These are phyloP conservation scores for Lupinus albus DNA, from an alignment of 306 rosid species.

Conservation along the genomic window DNA sequence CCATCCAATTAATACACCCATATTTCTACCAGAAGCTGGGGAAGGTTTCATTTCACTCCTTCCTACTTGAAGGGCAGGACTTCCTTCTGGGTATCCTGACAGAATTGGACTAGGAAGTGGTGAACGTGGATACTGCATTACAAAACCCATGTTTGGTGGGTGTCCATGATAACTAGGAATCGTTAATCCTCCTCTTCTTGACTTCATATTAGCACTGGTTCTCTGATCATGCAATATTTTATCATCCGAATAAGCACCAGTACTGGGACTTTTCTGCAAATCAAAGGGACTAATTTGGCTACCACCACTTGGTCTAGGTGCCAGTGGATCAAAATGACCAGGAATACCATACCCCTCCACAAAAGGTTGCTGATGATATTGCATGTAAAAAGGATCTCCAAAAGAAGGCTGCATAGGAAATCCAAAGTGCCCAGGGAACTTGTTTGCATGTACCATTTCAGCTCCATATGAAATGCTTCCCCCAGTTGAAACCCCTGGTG, in stretches of 20 bases:
- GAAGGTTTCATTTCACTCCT: conserved; percentile 50
- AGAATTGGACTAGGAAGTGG: conserved; percentile 47
- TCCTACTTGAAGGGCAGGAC: conserved; percentile 45
- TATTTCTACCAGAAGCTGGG: conserved; percentile 48
- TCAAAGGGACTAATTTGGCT: conserved; percentile 44
- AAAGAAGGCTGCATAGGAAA: conserved; percentile 48
- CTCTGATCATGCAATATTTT: conserved; percentile 46
- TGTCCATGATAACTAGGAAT: conserved; percentile 54
- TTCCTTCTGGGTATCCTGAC: conserved; percentile 47
- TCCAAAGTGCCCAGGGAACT: conserved; percentile 51
- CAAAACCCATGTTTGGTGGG: conserved; percentile 47
- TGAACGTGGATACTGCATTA: conserved; percentile 53
- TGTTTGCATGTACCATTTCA: conserved; percentile 50
- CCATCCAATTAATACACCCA: conserved; percentile 48
- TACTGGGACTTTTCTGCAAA: conserved; percentile 39
- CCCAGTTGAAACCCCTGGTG: conserved; percentile 50
- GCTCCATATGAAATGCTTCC: conserved; percentile 48
- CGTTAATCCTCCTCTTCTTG: conserved; percentile 54
- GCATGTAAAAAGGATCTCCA: conserved; percentile 55
- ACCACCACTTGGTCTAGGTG: conserved; percentile 44
- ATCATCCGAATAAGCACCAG: conserved; percentile 46
- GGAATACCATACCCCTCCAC: conserved; percentile 51
- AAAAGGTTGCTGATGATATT: conserved; percentile 52
- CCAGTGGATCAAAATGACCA: conserved; percentile 47
- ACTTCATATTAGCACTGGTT: conserved; percentile 43